Evolutionary conservation across 306 rosid genomes (phyloP).

Genomic region (Oxytropis ochrocephala): DNA sequence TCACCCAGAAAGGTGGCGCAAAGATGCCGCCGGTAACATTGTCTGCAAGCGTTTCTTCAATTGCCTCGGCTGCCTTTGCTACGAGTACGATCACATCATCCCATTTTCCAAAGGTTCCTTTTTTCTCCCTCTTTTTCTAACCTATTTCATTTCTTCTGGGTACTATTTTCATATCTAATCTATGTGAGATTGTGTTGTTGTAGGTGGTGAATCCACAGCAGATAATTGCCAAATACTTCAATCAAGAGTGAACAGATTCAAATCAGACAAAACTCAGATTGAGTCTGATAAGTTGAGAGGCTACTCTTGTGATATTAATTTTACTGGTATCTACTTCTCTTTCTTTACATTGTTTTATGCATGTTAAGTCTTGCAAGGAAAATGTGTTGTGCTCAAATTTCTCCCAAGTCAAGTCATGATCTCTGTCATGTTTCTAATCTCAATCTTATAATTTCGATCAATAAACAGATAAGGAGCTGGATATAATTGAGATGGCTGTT

Average conservation of each 20-base stretch:
- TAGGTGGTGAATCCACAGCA: slow-evolving; percentile 80
- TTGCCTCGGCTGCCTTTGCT: slow-evolving; percentile 92
- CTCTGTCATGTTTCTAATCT: not conserved
- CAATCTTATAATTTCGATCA: not conserved
- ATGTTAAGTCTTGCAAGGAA: not conserved
- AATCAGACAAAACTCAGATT: slow-evolving; percentile 61
- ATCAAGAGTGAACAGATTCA: slow-evolving; percentile 82
- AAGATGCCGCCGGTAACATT: slow-evolving; percentile 83
- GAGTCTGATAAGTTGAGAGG: slow-evolving; percentile 51
- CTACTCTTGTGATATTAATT: slow-evolving; percentile 46
- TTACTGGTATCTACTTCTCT: slow-evolving; percentile 45
- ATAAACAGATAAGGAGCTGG: slow-evolving; percentile 81
- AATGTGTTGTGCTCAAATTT: not conserved
- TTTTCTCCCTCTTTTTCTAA: not conserved
- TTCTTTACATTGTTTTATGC: slow-evolving; percentile 13
- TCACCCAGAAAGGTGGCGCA: slow-evolving; percentile 94
- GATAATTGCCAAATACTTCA: slow-evolving; percentile 95
- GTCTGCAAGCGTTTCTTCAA: slow-evolving; percentile 91
- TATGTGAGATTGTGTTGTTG: slow-evolving; percentile 16
- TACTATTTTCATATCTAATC: too few relatives aligned
- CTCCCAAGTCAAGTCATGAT: not conserved
- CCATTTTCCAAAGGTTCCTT: slow-evolving; percentile 79
- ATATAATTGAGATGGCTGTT: slow-evolving; percentile 93
- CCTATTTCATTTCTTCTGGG: not conserved
- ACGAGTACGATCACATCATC: slow-evolving; percentile 83